Evolutionary conservation across 805 yeast genomes (phyloP), one percentile per base, ranked within the genome.

Genomic region (Cyberlindnera nakhonratchasimensis): DNA sequence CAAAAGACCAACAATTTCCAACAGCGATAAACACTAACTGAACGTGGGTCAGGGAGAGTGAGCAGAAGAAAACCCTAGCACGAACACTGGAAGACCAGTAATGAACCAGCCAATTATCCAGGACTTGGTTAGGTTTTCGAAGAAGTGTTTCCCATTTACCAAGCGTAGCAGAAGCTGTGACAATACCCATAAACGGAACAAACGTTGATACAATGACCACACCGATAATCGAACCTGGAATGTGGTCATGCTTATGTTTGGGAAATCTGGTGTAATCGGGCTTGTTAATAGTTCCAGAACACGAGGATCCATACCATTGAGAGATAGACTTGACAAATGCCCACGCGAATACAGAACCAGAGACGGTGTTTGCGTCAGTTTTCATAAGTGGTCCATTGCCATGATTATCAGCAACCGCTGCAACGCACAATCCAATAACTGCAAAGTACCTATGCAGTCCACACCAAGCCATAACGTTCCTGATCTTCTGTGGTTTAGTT

Each of bases 201-300:
- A 67, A 50, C 11, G 67, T 70, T 2, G 64, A 58, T 5, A 62
- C 40, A 28, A 64, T 48, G 26, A 59, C 55, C 14, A 65, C 60
- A 29, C 57, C 37, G 22, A 63, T 48, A 23, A 43, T 14, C 4
- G 61, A 48, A 16, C 69, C 70, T 29, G 41, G 47, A 23, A 55
- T 43, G n/a, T 59, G 49, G 6, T 62, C 50, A 28, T 43, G 53
- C 22, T 45, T 46, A 14, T 46, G 39, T 6, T 39, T 45, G 7
- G 67, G 57, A 48, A 68, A 68, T 48, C 74, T 54, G 13, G 71
- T 59, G 43, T 53, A 68, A 46, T 68, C 74, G 20, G 67, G 56
- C 46, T 63, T 65, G 44, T 68, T 68, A 13, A 67, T 54, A 21
- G 65, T 59, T 39, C 63, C 69, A 6, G 67, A 50, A 21, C 66